phyloP scores from a whole-genome alignment of 805 yeast species.

The Myxozyma vanderwaltii region DNA sequence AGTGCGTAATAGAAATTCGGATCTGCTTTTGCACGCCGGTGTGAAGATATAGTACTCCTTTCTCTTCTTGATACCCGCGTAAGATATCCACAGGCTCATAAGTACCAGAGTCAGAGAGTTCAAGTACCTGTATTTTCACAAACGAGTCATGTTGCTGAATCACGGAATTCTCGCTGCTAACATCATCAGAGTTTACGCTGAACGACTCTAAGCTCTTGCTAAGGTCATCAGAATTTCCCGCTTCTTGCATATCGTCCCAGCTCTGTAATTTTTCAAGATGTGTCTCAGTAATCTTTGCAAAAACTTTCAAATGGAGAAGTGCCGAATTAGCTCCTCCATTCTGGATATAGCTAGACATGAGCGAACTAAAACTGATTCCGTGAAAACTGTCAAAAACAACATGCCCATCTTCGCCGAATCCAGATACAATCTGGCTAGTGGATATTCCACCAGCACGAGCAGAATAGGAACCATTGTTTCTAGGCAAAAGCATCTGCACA shows the following conservation, averaged over 20 bases:
- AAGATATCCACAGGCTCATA: conserved; percentile 30
- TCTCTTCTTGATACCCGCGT: conserved; percentile 17
- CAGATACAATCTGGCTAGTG: conserved; percentile 23
- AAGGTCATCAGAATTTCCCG: background rate
- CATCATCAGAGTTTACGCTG: background rate
- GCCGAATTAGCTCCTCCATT: conserved; percentile 1
- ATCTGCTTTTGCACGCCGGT: conserved; percentile 31
- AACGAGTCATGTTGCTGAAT: conserved; percentile 27
- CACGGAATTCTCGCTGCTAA: background rate
- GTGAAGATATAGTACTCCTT: conserved; percentile 20
- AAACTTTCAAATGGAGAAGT: conserved; percentile 23
- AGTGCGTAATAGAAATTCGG: conserved; percentile 24
- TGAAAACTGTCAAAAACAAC: conserved; percentile 26
- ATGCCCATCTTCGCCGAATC: conserved; percentile 30
- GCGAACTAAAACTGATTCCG: conserved; percentile 13
- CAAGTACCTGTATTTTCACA: conserved; percentile 28
- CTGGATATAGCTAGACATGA: background rate
- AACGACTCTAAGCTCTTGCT: background rate
- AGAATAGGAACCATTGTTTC: conserved; percentile 1
- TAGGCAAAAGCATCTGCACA: conserved; percentile 23
- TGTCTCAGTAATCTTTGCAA: conserved; percentile 25
- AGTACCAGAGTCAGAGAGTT: conserved; percentile 23
- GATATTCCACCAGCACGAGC: conserved; percentile 27
- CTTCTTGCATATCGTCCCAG: conserved; percentile 37
- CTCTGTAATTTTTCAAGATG: conserved; percentile 35